These are phyloP conservation scores for Carpinus fangiana DNA, from an alignment of 306 rosid genomes.

Conservation along the genomic window DNA sequence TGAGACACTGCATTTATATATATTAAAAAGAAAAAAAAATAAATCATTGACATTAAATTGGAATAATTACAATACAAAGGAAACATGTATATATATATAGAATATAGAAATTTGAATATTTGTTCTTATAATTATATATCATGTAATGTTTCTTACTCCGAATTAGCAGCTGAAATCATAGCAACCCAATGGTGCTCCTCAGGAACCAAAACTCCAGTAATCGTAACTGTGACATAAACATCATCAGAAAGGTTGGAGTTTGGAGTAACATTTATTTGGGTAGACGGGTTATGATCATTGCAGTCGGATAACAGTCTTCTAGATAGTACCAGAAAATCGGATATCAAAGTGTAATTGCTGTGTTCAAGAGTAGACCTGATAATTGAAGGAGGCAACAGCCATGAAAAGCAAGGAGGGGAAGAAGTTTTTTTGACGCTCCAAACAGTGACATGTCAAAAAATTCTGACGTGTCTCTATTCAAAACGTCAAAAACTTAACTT, in stretches of 20 bases:
- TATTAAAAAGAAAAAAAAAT: not conserved
- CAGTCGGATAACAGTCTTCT: constrained; percentile 49
- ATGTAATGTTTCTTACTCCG: not conserved
- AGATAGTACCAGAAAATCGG: constrained; percentile 59
- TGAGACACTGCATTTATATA: constrained; percentile 40
- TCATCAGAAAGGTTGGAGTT: constrained; percentile 45
- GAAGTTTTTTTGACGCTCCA: too few species aligned
- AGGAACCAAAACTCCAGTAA: not conserved
- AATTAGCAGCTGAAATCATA: not conserved
- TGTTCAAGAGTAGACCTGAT: constrained; percentile 15
- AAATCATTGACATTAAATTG: not conserved
- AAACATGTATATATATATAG: too few species aligned
- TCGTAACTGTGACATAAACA: constrained; percentile 36
- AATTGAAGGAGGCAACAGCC: constrained; percentile 27
- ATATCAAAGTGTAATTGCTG: constrained; percentile 56
- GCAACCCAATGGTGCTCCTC: not conserved
- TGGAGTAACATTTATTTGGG: constrained; percentile 36
- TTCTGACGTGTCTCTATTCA: too few species aligned
- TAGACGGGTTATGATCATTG: constrained; percentile 26
- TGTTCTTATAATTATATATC: not conserved
- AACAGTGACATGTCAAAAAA: too few species aligned
- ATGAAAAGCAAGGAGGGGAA: constrained; percentile 13
- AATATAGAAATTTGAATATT: too few species aligned
- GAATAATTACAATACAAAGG: too few species aligned
- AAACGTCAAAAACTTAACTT: too few species aligned